phyloP scores from a whole-genome alignment of 2,329 filamentous ascomycete genomes.

The Cladosporium sp. region DNA sequence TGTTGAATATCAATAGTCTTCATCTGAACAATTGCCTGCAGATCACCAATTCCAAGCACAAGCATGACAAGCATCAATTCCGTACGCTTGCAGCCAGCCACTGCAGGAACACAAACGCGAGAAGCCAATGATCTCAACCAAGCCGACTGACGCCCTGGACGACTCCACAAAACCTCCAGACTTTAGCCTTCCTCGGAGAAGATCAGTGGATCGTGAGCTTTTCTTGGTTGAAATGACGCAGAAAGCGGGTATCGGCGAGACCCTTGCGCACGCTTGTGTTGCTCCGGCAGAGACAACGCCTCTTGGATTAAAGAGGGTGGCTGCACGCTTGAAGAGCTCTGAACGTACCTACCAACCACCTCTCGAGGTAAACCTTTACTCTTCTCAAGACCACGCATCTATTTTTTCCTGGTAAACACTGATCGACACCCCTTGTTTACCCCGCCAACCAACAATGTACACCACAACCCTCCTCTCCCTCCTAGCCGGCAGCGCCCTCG shows the following conservation, averaged over 20 bases:
- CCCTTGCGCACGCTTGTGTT: conserved; percentile 8
- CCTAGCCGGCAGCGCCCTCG: not conserved
- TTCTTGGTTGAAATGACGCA: conserved; percentile 10
- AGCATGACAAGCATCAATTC: conserved; percentile 5
- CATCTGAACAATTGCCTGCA: not conserved
- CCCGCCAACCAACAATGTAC: not conserved
- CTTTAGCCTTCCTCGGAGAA: conserved; percentile 4
- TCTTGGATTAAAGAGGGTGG: conserved; percentile 1
- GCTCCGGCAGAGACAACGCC: conserved; percentile 4
- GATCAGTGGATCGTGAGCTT: conserved; percentile 4
- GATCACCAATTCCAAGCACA: not conserved
- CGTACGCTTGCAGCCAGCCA: not conserved
- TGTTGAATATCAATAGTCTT: no score
- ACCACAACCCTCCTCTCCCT: not conserved
- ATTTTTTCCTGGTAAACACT: no score
- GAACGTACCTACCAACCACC: not conserved
- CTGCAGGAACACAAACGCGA: conserved; percentile 4
- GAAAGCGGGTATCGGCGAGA: conserved; percentile 1
- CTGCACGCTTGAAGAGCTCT: conserved; percentile 2
- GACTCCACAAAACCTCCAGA: conserved; percentile 4
- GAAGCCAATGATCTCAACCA: not conserved
- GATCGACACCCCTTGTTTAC: not conserved
- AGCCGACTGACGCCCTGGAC: not conserved
- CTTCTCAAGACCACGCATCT: not conserved
- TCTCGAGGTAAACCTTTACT: not conserved